Percentiles rank a stretch among this genome's conserved stretches.
Evolutionary conservation across 139 green algal species (phyloP).

Genomic region (Trebouxia sp.): DNA sequence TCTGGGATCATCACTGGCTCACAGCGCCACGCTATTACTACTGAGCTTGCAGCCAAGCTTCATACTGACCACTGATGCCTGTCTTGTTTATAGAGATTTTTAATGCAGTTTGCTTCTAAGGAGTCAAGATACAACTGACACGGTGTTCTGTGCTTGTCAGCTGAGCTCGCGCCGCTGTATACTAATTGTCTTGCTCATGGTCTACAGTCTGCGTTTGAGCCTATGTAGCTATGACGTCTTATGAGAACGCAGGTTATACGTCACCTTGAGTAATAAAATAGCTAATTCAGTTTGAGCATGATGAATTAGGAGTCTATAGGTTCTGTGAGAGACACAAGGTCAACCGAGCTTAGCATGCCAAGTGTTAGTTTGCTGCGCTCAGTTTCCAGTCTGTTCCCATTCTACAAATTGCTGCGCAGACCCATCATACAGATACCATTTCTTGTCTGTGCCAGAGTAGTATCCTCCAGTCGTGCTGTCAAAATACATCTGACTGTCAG

Average conservation of each 20-base stretch:
- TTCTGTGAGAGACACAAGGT: too few species aligned
- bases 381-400: conserved; percentile 23
- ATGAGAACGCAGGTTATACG: too few species aligned
- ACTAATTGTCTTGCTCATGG: too few species aligned
- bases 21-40: conserved; percentile 55
- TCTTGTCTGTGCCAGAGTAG: conserved; percentile 42
- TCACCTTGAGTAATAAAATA: too few species aligned
- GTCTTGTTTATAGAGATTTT: background rate
- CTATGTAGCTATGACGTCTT: too few species aligned
- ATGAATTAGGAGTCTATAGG: too few species aligned
- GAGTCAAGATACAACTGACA: too few species aligned
- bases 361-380: background rate
- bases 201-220: too few species aligned
- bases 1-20: conserved; percentile 51
- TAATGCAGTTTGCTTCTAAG: background rate
- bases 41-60: conserved; percentile 57
- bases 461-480: conserved; percentile 56
- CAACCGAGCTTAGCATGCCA: too few species aligned
- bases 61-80: conserved; percentile 19
- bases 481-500: conserved; percentile 61
- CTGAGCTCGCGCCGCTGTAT: too few species aligned
- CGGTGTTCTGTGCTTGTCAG: too few species aligned
- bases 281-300: too few species aligned
- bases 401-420: conserved; percentile 46
- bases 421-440: conserved; percentile 61